Evolutionary conservation across 2,329 filamentous ascomycete species (phyloP), one percentile per base, ranked within the genome.

Genomic region (Fusarium multiceps): DNA sequence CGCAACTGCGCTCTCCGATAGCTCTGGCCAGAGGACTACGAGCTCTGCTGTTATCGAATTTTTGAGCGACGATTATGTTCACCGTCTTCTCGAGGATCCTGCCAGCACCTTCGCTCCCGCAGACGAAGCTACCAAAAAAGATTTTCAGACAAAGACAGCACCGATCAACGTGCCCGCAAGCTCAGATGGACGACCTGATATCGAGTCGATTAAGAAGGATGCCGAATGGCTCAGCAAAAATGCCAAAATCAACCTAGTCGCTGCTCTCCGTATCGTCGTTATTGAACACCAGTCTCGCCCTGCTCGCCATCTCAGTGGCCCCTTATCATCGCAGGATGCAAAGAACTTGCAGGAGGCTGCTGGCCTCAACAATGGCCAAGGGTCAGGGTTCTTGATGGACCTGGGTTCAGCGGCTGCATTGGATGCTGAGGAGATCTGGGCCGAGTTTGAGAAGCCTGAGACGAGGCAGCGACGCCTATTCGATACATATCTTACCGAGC

Each of bases 271-370:
- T 63, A 85, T 97, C 45, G 90, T 90, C 4, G 83, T 97, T 9
- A 82, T 96, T 47, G 96, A 98, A 84, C 92, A 92, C 85, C 95
- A 98, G 80, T 88, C 87, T 69, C 89, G 93, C 37, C 84, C 93
- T n/a, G 85, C 88, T n/a, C 85, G 86, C 47, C 90, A 94, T 73
- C 86, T 98, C 3, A 84, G 89, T 43, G 87, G 87, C 16, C 88
- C 89, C 2, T 88, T 95, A 59, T 93, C 93, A 1, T 89, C 90
- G 48, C 93, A 96, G 72, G 93, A 97, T 82, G 84, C 89, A 18
- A 86, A 90, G 59, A 94, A 93, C 74, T 82, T 97, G 47, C 90
- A 92, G 74, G 91, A 92, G 74, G 92, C 92, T 18, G 88, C 91
- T 14, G 91, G 91, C 21, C 84, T 89, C 28, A 87, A 87, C 61